Evolutionary conservation across 495 filamentous ascomycete genomes (phyloP).

Genomic region (Penicillium chermesinum): DNA sequence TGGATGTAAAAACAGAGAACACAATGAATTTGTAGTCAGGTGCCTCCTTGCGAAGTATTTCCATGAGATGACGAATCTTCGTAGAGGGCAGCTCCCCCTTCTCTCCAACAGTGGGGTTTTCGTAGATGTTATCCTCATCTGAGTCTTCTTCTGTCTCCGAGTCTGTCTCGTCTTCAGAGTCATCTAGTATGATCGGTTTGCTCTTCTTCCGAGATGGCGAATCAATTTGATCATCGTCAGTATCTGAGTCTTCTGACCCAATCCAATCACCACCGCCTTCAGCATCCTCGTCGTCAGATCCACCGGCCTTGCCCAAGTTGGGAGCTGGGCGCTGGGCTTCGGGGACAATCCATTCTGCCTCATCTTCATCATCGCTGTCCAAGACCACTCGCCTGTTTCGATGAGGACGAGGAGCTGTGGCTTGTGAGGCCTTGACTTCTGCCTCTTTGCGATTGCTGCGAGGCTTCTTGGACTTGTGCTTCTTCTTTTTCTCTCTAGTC

Average conservation of each 20-base stretch:
- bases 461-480: constrained; percentile 39
- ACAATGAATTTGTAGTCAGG: constrained; percentile 88
- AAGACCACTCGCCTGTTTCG: constrained; percentile 51
- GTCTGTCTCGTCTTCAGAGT: constrained; percentile 20
- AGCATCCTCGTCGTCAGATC: constrained; percentile 75
- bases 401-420: constrained; percentile 34
- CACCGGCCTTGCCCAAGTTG: constrained; percentile 70
- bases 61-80: constrained; percentile 81
- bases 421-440: constrained; percentile 19
- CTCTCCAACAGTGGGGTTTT: constrained; percentile 40
- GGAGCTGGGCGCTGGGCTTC: constrained; percentile 51
- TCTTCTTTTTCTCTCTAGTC: constrained; percentile 38
- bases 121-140: constrained; percentile 36
- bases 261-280: constrained; percentile 82
- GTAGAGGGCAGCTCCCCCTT: constrained; percentile 66
- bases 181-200: constrained; percentile 10
- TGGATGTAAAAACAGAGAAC: constrained; percentile 95
- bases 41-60: constrained; percentile 74
- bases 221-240: constrained; percentile 43
- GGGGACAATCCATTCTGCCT: constrained; percentile 72
- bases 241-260: constrained; percentile 56
- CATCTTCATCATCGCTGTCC: constrained; percentile 65
- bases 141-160: constrained; percentile 16
- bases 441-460: constrained; percentile 29
- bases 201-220: constrained; percentile 28